These are phyloP conservation scores for Metarhizium robertsii DNA, from an alignment of 2,329 filamentous ascomycete species.

Conservation along the genomic window DNA sequence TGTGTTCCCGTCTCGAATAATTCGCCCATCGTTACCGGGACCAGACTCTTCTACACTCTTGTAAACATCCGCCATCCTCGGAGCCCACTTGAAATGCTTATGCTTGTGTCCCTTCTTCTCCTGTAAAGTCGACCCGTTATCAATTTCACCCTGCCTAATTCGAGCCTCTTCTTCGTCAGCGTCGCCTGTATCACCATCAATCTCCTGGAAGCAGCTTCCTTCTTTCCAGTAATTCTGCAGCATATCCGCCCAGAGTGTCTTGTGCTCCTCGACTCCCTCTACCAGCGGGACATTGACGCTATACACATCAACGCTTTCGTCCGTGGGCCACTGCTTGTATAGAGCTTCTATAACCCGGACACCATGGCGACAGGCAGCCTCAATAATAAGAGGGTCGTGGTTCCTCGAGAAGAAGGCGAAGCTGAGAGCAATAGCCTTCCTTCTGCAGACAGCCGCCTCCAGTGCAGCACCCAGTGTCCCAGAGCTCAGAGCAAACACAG, in stretches of 20 bases:
- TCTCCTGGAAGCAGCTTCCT: conserved; percentile 80
- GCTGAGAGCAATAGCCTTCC: conserved; percentile 68
- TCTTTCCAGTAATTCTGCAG: conserved; percentile 83
- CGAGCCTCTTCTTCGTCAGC: conserved; percentile 62
- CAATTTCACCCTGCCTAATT: conserved; percentile 54
- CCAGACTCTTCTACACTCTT: conserved; percentile 70
- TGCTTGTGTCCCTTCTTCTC: conserved; percentile 48
- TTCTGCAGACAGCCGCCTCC: conserved; percentile 64
- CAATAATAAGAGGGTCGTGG: conserved; percentile 75
- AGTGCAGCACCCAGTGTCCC: conserved; percentile 71
- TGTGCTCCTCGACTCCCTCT: conserved; percentile 59
- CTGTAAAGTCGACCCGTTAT: conserved; percentile 6
- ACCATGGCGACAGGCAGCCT: conserved; percentile 63
- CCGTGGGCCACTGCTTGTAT: conserved; percentile 60
- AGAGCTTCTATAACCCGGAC: conserved; percentile 74
- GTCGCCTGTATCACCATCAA: conserved; percentile 56
- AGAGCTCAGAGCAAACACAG: conserved; percentile 67
- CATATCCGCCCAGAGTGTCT: conserved; percentile 76
- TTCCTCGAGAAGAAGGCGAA: conserved; percentile 85
- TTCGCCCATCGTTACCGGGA: conserved; percentile 88
- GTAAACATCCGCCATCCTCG: conserved; percentile 78
- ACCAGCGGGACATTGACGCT: conserved; percentile 83
- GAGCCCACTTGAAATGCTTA: conserved; percentile 92
- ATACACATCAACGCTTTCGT: conserved; percentile 69
- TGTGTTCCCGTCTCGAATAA: conserved; percentile 76